Conservation (phyloP, 2,329 filamentous ascomycete genomes). For the Fusarium sp. region DNA sequence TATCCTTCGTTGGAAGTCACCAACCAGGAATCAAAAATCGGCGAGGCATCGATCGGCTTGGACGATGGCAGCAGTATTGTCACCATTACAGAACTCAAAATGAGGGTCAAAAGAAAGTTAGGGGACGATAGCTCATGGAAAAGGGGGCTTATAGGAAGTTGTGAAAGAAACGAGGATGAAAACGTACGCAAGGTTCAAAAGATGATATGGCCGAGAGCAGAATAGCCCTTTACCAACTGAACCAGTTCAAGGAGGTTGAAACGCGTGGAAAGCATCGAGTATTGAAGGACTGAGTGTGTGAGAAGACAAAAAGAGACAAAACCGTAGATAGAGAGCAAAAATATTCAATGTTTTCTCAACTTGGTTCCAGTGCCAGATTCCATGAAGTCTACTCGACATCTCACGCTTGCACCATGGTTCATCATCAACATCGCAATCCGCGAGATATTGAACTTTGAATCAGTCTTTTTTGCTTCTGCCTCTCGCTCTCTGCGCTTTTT, state of each 20-base stretch:
- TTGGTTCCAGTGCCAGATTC: neutral
- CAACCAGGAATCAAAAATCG: neutral
- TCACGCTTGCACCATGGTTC: neutral
- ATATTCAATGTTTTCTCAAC: neutral
- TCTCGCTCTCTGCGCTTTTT: conserved; percentile 14
- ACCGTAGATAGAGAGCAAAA: neutral
- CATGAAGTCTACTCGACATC: neutral
- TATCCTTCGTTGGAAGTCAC: neutral
- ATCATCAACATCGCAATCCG: neutral
- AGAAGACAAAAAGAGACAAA: neutral
- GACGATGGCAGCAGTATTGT: neutral
- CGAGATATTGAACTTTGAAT: conserved; percentile 1
- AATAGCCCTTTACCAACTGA: neutral
- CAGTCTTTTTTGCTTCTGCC: conserved; percentile 23
- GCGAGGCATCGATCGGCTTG: neutral
- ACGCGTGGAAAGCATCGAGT: neutral
- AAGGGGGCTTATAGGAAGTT: neutral
- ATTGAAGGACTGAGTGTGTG: neutral
- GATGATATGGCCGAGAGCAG: neutral
- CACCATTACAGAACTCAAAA: neutral
- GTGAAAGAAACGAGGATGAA: neutral
- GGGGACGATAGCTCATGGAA: neutral
- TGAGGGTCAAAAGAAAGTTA: neutral
- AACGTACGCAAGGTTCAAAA: neutral
- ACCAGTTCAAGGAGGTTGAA: neutral